phyloP scores from a whole-genome alignment of 352 stramenopile species.

The Pythium dissimile region DNA sequence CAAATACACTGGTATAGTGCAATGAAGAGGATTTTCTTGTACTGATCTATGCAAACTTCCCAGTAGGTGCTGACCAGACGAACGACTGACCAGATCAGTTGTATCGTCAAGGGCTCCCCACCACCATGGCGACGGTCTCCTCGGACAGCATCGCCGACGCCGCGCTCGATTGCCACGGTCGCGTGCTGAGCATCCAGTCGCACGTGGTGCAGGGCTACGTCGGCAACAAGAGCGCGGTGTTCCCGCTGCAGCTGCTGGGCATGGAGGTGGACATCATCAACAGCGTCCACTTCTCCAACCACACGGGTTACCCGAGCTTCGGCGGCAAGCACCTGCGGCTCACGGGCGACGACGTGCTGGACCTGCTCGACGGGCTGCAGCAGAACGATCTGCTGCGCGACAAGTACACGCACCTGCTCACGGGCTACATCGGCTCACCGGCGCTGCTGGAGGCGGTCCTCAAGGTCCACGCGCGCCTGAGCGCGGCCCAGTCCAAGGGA shows the following conservation, averaged over 20 bases:
- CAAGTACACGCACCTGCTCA: slow-evolving; percentile 77
- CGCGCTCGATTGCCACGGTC: slow-evolving; percentile 37
- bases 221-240: slow-evolving; percentile 84
- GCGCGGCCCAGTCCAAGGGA: slow-evolving; percentile 43
- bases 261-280: slow-evolving; percentile 89
- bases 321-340: slow-evolving; percentile 61
- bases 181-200: slow-evolving; percentile 87
- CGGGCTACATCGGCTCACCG: slow-evolving; percentile 73
- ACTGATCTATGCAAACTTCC: no score
- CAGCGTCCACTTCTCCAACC: slow-evolving; percentile 87
- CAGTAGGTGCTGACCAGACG: no score
- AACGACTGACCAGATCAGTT: background rate
- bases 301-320: slow-evolving; percentile 80
- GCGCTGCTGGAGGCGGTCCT: slow-evolving; percentile 72
- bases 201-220: slow-evolving; percentile 87
- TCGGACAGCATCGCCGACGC: background rate
- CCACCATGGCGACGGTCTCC: background rate
- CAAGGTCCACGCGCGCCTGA: slow-evolving; percentile 54
- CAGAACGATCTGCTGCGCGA: slow-evolving; percentile 63
- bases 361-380: slow-evolving; percentile 77
- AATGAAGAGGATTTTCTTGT: no score
- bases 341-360: slow-evolving; percentile 66
- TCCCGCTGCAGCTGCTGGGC: slow-evolving; percentile 79
- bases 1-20: no score
- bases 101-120: no score